Percentiles rank a stretch among this genome's conserved stretches.
Evolutionary conservation across 2,329 filamentous ascomycete genomes (phyloP).

Genomic region (Nothophaeocryptopus gaeumannii): DNA sequence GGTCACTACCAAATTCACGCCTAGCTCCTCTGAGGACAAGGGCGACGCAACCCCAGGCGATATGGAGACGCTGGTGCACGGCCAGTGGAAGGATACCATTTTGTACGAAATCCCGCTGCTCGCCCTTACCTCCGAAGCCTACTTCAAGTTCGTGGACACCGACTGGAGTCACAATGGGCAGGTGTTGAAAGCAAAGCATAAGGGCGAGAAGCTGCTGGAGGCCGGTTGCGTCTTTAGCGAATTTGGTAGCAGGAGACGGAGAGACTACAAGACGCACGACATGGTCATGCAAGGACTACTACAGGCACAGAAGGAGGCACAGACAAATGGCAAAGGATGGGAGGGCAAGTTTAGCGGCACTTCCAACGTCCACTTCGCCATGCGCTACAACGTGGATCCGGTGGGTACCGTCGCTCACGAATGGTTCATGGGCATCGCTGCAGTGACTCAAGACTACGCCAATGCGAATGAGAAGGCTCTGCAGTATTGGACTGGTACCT

Average conservation of each 20-base stretch:
- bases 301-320: conserved; percentile 69
- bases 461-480: conserved; percentile 80
- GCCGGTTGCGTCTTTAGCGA: conserved; percentile 88
- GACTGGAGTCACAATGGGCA: conserved; percentile 90
- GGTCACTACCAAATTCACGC: conserved; percentile 65
- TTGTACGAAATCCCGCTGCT: conserved; percentile 95
- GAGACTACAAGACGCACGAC: conserved; percentile 93
- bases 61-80: conserved; percentile 71
- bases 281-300: conserved; percentile 85
- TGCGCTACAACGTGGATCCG: conserved; percentile 81
- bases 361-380: conserved; percentile 95
- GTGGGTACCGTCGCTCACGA: conserved; percentile 93
- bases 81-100: conserved; percentile 90
- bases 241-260: conserved; percentile 82
- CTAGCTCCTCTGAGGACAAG: conserved; percentile 63
- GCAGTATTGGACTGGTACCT: conserved; percentile 85
- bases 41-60: conserved; percentile 57
- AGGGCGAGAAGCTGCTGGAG: conserved; percentile 74
- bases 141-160: conserved; percentile 92
- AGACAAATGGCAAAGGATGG: conserved; percentile 55
- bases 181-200: conserved; percentile 77
- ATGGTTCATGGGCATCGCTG: conserved; percentile 99
- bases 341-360: conserved; percentile 78
- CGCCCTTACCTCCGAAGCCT: conserved; percentile 88
- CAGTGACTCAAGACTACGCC: conserved; percentile 81